Conservation (phyloP, 2,329 filamentous ascomycete species). For the Pyricularia pennisetigena region DNA sequence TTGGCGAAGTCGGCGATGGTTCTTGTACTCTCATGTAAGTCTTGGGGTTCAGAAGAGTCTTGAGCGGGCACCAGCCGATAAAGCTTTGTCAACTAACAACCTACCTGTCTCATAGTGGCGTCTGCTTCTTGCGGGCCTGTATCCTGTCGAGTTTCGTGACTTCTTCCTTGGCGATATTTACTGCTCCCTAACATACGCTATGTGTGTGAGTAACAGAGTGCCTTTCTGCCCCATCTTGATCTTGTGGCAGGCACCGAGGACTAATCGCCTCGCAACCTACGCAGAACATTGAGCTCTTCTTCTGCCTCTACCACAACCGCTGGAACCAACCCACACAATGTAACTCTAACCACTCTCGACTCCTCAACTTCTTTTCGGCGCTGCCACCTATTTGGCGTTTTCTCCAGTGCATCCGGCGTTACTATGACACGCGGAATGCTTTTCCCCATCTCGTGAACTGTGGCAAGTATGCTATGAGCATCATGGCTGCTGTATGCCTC, state of each 20-base stretch:
- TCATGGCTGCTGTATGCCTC: slow-evolving; percentile 65
- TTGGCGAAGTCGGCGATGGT: slow-evolving; percentile 71
- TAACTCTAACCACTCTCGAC: slow-evolving; percentile 74
- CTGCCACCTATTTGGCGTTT: slow-evolving; percentile 86
- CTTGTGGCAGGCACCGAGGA: neutral
- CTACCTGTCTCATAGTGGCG: slow-evolving; percentile 52
- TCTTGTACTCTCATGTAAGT: slow-evolving; percentile 78
- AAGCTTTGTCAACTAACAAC: slow-evolving; percentile 17
- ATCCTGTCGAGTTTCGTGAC: slow-evolving; percentile 92
- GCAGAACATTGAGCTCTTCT: slow-evolving; percentile 85
- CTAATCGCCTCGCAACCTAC: slow-evolving; percentile 4
- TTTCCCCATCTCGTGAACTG: slow-evolving; percentile 92
- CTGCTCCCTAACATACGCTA: slow-evolving; percentile 86
- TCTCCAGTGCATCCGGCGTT: slow-evolving; percentile 83
- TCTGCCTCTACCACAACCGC: slow-evolving; percentile 75
- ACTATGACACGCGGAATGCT: slow-evolving; percentile 72
- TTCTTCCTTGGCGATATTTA: slow-evolving; percentile 98
- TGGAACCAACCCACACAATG: slow-evolving; percentile 70
- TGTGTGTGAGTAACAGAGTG: slow-evolving; percentile 52
- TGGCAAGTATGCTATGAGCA: slow-evolving; percentile 82
- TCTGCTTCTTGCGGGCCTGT: slow-evolving; percentile 72
- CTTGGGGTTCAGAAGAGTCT: neutral
- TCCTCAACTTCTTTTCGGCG: slow-evolving; percentile 76
- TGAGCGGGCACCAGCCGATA: neutral
- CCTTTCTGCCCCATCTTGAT: neutral